These are phyloP conservation scores for Dictyostelium purpureum DNA, from an alignment of 78 protist genomes.

Conservation along the genomic window DNA sequence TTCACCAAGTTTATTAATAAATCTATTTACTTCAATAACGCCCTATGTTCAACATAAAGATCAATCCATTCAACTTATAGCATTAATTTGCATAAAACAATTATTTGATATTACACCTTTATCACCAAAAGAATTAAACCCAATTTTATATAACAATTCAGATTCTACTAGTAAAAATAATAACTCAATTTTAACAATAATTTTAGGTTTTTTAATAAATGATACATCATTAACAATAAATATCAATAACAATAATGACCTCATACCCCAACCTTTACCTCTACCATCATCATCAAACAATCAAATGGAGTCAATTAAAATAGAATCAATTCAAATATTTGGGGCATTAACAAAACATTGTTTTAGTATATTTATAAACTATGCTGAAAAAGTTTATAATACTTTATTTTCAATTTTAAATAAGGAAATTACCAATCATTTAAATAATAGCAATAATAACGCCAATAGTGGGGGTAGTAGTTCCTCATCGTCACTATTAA, in stretches of 20 bases:
- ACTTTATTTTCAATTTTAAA: constrained; percentile 1
- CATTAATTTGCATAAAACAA: not conserved
- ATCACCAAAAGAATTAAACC: constrained; percentile 9
- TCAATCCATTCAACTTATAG: not conserved
- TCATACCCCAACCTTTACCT: not conserved
- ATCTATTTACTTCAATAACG: not conserved
- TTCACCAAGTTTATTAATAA: not conserved
- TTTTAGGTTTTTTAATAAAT: not conserved
- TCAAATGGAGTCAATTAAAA: constrained; percentile 20
- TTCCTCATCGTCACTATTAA: not conserved
- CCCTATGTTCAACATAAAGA: not conserved
- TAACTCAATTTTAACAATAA: not conserved
- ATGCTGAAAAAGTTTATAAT: not conserved
- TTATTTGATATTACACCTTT: constrained; percentile 16
- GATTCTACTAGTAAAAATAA: not conserved
- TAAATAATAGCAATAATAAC: not conserved
- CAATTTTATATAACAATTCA: not conserved
- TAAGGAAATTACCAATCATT: not conserved
- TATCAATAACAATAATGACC: constrained; percentile 1
- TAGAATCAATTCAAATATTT: constrained; percentile 20
- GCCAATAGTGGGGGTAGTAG: too few species aligned
- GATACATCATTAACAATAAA: not conserved
- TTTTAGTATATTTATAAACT: constrained; percentile 8
- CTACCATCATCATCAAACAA: not conserved
- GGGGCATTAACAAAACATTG: constrained; percentile 43